These are phyloP conservation scores for Blakeslea trispora DNA, from an alignment of 371 early-diverging fungal species.

Conservation along the genomic window DNA sequence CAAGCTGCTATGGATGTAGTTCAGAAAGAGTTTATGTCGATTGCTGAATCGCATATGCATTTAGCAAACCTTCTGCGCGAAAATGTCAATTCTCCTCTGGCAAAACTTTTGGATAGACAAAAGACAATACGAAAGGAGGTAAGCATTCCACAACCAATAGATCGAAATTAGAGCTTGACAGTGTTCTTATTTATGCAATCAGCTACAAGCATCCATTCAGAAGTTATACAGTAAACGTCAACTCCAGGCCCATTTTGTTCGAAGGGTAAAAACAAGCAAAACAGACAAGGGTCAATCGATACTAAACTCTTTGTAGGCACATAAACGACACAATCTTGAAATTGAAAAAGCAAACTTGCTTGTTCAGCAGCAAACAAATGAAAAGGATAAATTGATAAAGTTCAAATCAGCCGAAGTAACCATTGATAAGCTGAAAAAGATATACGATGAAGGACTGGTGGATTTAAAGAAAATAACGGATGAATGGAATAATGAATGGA, in stretches of 20 bases:
- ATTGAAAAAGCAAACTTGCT: conserved; percentile 28
- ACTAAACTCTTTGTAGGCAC: conserved; percentile 9
- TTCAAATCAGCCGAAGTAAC: conserved; percentile 19
- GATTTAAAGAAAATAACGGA: conserved; percentile 15
- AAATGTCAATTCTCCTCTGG: conserved; percentile 13
- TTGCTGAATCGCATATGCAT: conserved; percentile 28
- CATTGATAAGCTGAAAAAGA: conserved; percentile 26
- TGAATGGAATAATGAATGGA: conserved; percentile 29
- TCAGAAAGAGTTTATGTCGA: conserved; percentile 16
- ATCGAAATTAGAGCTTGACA: not conserved
- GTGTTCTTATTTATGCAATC: not conserved
- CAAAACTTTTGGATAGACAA: conserved; percentile 21
- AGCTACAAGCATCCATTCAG: conserved; percentile 27
- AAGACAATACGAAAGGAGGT: conserved; percentile 23
- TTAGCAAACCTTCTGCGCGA: conserved; percentile 14
- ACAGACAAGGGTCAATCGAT: not conserved
- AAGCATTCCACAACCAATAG: not conserved
- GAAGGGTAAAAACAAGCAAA: conserved; percentile 10
- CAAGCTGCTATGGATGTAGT: conserved; percentile 17
- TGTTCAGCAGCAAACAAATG: conserved; percentile 22
- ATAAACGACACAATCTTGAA: conserved; percentile 27
- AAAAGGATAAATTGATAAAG: conserved; percentile 23
- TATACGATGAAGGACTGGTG: conserved; percentile 25
- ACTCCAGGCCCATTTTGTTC: conserved; percentile 21
- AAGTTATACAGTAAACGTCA: conserved; percentile 24